Conservation (phyloP, 116 monocot species). For the Posidonia oceanica region DNA sequence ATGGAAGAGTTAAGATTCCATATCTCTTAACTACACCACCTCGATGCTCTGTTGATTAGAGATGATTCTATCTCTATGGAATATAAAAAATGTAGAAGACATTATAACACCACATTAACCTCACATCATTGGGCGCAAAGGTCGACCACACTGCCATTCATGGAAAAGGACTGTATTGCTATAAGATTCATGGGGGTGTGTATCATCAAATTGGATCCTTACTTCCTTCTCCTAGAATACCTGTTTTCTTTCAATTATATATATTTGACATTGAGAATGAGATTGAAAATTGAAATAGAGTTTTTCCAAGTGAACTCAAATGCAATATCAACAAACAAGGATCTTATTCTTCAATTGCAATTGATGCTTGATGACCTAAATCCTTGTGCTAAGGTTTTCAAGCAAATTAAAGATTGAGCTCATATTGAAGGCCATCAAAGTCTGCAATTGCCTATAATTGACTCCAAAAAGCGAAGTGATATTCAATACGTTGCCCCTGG, state of each 20-base stretch:
- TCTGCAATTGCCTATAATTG: neutral
- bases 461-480: neutral
- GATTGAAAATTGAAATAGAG: neutral
- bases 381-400: neutral
- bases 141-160: too few relatives aligned
- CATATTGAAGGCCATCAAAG: neutral
- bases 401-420: neutral
- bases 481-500: neutral
- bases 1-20: too few relatives aligned
- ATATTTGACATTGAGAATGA: neutral
- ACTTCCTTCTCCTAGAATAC: too few relatives aligned
- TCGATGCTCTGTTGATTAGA: too few relatives aligned
- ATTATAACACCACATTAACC: too few relatives aligned
- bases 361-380: neutral
- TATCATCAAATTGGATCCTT: slow-evolving; percentile 3
- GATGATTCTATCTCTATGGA: too few relatives aligned
- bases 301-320: neutral
- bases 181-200: too few relatives aligned
- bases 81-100: too few relatives aligned
- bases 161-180: too few relatives aligned
- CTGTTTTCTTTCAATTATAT: too few relatives aligned
- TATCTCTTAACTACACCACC: too few relatives aligned
- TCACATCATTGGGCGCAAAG: too few relatives aligned
- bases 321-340: neutral
- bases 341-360: neutral